Base-by-base conservation (phyloP, 2,329 filamentous ascomycete species). In the Fusarium buharicum region DNA sequence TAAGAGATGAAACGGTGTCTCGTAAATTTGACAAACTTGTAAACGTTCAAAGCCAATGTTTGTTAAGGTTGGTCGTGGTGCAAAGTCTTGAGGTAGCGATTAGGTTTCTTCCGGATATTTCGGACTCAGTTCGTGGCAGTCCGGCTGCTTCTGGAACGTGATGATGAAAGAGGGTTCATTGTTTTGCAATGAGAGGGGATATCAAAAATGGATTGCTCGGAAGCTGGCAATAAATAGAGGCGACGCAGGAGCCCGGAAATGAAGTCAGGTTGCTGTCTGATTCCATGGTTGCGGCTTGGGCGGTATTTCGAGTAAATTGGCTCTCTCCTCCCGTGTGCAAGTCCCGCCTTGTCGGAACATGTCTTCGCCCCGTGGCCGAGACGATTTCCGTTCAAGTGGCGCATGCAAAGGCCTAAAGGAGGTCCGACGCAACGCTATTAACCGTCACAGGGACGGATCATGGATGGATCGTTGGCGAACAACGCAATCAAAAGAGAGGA, bases 361-460 rank as follows among this genome's bases (percentile, higher is more conserved):
- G 36, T 28, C 28, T 38, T 22, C 30, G 36, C 31, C 28, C 61
- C 55, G 51, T 34, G 48, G 46, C 47, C 47, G 50, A 55, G 52
- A 69, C 51, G 63, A 69, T 63, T 37, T 55, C 55, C 45, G 50
- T 51, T 34, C 31, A 44, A 49, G 50, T 66, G 62, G 64, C 41
- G 59, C 31, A 46, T 49, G 47, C 52, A 55, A 50, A 37, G 47
- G 27, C 8, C 18, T 38, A 46, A 43, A 22, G 27, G 41, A 43
- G 44, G 36, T 14, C 55, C 34, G 45, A 53, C 40, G 53, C 49
- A 47, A 55, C 58, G 41, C 57, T 59, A 46, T 49, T 22, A 64
- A 36, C 41, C 28, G 18, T 50, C 40, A 13, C 31, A 59, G 37
- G 40, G 41, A 24, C 12, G 28, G 11, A 6, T 5, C 7, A n/a